Conservation (phyloP, 2,329 filamentous ascomycete species). For the Penicillium sp. region DNA sequence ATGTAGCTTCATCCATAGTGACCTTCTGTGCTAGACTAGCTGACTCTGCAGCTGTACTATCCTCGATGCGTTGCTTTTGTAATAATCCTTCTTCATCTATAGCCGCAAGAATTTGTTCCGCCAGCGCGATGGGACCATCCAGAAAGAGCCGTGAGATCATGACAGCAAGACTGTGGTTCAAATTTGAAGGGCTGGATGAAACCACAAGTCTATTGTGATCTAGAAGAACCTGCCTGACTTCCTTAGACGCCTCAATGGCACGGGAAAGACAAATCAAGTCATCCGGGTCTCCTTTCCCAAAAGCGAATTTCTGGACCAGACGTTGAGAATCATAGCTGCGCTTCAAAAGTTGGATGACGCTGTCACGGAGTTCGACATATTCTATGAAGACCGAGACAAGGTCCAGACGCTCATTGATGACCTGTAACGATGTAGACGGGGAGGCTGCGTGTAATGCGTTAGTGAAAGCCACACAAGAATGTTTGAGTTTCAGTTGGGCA, state of each 20-base stretch:
- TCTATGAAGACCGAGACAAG: slow-evolving; percentile 73
- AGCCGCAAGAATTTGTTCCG: slow-evolving; percentile 67
- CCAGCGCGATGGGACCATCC: slow-evolving; percentile 64
- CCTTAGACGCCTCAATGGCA: slow-evolving; percentile 72
- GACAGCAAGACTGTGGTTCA: slow-evolving; percentile 23
- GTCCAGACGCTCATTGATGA: slow-evolving; percentile 77
- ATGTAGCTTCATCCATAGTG: slow-evolving; percentile 62
- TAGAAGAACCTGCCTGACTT: slow-evolving; percentile 51
- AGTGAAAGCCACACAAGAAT: slow-evolving; percentile 1
- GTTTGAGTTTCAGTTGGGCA: slow-evolving; percentile 18
- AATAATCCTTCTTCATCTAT: slow-evolving; percentile 93
- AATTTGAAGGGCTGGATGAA: slow-evolving; percentile 6
- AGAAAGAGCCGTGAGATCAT: slow-evolving; percentile 48
- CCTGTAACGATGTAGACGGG: slow-evolving; percentile 79
- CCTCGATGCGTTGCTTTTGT: slow-evolving; percentile 73
- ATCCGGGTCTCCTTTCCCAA: slow-evolving; percentile 87
- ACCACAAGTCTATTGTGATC: slow-evolving; percentile 12
- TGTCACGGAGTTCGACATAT: slow-evolving; percentile 66
- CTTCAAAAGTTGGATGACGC: slow-evolving; percentile 65
- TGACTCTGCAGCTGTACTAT: slow-evolving; percentile 68
- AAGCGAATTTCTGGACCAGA: slow-evolving; percentile 87
- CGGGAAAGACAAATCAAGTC: slow-evolving; percentile 80
- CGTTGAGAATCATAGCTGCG: slow-evolving; percentile 82
- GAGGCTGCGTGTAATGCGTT: slow-evolving; percentile 51
- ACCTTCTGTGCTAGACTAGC: slow-evolving; percentile 72